Evolutionary conservation across 192 early-diverging fungal genomes (phyloP).

Genomic region (Irineochytrium annulatum): DNA sequence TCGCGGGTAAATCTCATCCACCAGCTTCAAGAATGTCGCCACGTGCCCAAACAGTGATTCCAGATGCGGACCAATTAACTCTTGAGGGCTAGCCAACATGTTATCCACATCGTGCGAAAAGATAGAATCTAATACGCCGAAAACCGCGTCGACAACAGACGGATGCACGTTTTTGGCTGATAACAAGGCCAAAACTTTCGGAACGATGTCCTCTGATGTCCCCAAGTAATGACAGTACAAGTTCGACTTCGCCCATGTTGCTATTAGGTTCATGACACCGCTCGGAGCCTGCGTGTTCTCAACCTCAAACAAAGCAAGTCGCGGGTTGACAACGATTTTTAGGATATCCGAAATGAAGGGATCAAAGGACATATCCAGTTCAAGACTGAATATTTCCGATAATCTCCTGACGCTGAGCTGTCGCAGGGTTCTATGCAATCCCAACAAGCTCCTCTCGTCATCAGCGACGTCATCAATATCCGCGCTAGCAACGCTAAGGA

Average conservation of each 20-base stretch:
- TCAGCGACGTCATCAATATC: constrained; percentile 16
- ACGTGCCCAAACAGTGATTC: constrained; percentile 32
- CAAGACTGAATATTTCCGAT: constrained; percentile 62
- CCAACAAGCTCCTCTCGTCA: constrained; percentile 3
- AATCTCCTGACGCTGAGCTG: constrained; percentile 71
- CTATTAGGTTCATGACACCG: constrained; percentile 70
- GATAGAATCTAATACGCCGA: constrained; percentile 63
- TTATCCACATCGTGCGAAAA: constrained; percentile 39
- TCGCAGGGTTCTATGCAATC: constrained; percentile 66
- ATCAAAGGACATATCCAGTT: constrained; percentile 69
- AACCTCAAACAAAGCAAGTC: constrained; percentile 61
- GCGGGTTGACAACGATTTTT: constrained; percentile 59
- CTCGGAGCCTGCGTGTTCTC: constrained; percentile 91
- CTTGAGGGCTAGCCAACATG: no score
- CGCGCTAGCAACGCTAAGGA: constrained; percentile 26
- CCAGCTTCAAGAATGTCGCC: constrained; percentile 43
- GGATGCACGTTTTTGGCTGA: constrained; percentile 76
- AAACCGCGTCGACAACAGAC: constrained; percentile 63
- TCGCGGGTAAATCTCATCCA: constrained; percentile 55
- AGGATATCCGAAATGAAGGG: constrained; percentile 77
- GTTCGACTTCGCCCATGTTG: constrained; percentile 67
- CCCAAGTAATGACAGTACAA: constrained; percentile 66
- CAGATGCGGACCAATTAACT: no score
- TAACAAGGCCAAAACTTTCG: constrained; percentile 67
- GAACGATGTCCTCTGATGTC: constrained; percentile 62